Base-by-base conservation (phyloP, 345 rosid genomes). In the Eutrema yunnanense region DNA sequence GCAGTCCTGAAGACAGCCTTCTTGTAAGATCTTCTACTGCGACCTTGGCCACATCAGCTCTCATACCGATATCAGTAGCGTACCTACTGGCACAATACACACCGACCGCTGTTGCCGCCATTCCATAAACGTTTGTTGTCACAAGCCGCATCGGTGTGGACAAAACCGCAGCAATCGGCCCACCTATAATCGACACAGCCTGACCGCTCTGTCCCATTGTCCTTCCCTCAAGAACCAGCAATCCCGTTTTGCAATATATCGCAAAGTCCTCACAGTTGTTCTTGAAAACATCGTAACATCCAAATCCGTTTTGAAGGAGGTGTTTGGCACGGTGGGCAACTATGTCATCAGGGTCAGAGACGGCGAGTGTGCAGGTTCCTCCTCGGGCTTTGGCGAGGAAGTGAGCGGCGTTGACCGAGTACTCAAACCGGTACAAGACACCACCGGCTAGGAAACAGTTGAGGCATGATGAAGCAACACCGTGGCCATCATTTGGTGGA, bases 401-500 rank as follows among this genome's bases (percentile, higher is more conserved):
- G 75, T 82, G 86, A 62, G 96, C 90, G 0, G 93, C 88, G 34
- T 48, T 84, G 56, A 92, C 99, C 0, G 87, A 83, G 74, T 95
- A 95, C 82, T 85, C 84, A 32, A 95, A 95, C 8, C 92, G 88
- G 34, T 87, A 95, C 77, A 92, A 55, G 54, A 84, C 53, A 22
- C 99, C 96, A 13, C 96, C 93, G 6, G 92, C 85, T 59, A 95
- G 89, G 83, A 95, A 95, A 80, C 99, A 95, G 69, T 81, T 82
- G 2, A 95, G 74, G 86, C 99, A 95, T 0, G 99, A 88, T 53
- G 85, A 82, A 22, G 89, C 72, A 14, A 95, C 99, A 1, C 96
- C 96, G 2, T 82, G 84, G 33, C 80, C 90, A 48, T 65, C 88
- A 26, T 80, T 86, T 8, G 80, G 81, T 11, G 81, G 73, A 47